phyloP scores from a whole-genome alignment of 106 monocot genomes.

The Allium cepa region DNA sequence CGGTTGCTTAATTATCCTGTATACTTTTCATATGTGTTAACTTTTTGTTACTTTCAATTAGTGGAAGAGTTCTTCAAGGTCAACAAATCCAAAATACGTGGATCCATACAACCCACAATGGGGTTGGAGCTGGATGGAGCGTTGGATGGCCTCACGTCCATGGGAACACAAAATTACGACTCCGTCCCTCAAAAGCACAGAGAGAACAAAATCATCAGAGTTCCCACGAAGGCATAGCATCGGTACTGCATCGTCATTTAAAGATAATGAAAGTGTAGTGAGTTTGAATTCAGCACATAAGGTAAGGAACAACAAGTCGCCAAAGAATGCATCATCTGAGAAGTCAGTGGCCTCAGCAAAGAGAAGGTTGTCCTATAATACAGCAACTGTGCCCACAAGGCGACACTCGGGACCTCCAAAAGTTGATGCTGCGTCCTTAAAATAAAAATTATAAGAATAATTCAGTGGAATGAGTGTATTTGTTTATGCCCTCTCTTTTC shows the following conservation, averaged over 20 bases:
- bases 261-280: conserved; percentile 63
- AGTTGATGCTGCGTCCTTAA: conserved; percentile 1
- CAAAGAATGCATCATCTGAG: conserved; percentile 7
- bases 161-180: conserved; percentile 65
- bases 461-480: no score
- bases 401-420: conserved; percentile 24
- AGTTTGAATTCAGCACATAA: background rate
- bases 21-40: no score
- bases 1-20: no score
- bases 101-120: conserved; percentile 66
- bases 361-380: conserved; percentile 61
- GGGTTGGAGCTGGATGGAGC: conserved; percentile 99
- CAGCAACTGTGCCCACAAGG: conserved; percentile 1
- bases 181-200: conserved; percentile 22
- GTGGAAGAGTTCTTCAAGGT: conserved; percentile 66
- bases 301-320: conserved; percentile 23
- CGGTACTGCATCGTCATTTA: conserved; percentile 37
- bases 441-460: no score
- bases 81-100: conserved; percentile 40
- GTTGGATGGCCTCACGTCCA: conserved; percentile 84
- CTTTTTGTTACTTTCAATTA: background rate
- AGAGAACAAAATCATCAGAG: conserved; percentile 20
- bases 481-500: no score
- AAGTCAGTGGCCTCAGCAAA: conserved; percentile 25
- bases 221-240: conserved; percentile 49